phyloP scores from a whole-genome alignment of 139 green algal species.

The Nannochloris sp. region DNA sequence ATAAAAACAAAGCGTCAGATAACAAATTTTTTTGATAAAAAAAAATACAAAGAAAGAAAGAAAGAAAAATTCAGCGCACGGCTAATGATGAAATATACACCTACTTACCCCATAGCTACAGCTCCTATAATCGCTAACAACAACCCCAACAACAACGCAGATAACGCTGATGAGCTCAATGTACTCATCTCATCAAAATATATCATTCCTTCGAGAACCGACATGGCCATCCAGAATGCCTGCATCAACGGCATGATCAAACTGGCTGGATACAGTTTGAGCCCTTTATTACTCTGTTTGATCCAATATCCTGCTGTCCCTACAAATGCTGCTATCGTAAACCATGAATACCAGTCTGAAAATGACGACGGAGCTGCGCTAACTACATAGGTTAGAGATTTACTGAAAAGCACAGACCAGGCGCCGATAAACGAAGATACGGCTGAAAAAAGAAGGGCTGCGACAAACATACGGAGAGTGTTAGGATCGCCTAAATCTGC shows the following conservation, averaged over 20 bases:
- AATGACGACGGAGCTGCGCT: conserved; percentile 22
- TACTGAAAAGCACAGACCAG: conserved; percentile 43
- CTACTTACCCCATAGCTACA: conserved; percentile 22
- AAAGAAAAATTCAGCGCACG: background rate
- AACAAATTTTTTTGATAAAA: background rate
- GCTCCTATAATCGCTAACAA: conserved; percentile 24
- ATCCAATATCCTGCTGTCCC: conserved; percentile 39
- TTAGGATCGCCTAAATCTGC: background rate
- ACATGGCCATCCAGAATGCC: conserved; percentile 48
- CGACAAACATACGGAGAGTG: conserved; percentile 20
- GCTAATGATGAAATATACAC: background rate
- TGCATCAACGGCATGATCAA: conserved; percentile 50
- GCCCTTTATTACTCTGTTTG: conserved; percentile 24
- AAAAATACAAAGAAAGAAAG: conserved; percentile 1
- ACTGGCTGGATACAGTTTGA: conserved; percentile 32
- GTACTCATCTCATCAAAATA: conserved; percentile 42
- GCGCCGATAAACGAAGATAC: conserved; percentile 36
- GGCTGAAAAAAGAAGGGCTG: conserved; percentile 41
- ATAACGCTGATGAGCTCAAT: conserved; percentile 10
- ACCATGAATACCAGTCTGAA: conserved; percentile 36
- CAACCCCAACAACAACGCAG: conserved; percentile 18
- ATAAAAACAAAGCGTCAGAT: background rate
- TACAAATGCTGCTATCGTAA: conserved; percentile 32
- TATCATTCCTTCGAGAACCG: conserved; percentile 36
- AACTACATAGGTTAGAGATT: conserved; percentile 41